Evolutionary conservation across 495 filamentous ascomycete species (phyloP).

Genomic region (Trichoderma parareesei): DNA sequence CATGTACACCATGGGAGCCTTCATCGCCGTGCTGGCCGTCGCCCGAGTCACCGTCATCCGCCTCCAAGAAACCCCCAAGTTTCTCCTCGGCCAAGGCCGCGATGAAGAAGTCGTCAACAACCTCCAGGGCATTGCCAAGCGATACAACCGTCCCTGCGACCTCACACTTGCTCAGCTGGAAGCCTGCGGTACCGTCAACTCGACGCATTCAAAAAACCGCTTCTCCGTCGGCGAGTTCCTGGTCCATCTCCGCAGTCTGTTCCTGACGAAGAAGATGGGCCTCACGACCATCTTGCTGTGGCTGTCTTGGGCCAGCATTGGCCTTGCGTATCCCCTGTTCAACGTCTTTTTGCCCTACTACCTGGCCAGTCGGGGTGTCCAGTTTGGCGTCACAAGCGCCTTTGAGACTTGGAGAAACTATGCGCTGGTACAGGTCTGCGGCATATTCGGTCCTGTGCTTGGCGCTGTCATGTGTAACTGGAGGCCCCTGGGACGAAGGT

Average conservation of each 20-base stretch:
- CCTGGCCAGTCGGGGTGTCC: slow-evolving; percentile 43
- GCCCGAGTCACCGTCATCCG: slow-evolving; percentile 74
- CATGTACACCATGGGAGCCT: slow-evolving; percentile 58
- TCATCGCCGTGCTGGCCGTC: slow-evolving; percentile 64
- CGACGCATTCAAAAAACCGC: slow-evolving; percentile 12
- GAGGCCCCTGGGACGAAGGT: slow-evolving; percentile 61
- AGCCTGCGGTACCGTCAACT: slow-evolving; percentile 38
- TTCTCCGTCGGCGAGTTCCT: slow-evolving; percentile 37
- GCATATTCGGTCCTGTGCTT: slow-evolving; percentile 65
- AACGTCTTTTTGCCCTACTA: slow-evolving; percentile 80
- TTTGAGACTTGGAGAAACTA: slow-evolving; percentile 59
- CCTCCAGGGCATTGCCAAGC: slow-evolving; percentile 63
- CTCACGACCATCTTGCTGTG: slow-evolving; percentile 44
- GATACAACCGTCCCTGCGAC: slow-evolving; percentile 56
- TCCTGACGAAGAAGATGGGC: slow-evolving; percentile 39
- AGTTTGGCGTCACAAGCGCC: slow-evolving; percentile 17
- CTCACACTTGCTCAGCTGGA: slow-evolving; percentile 49
- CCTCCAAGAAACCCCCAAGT: slow-evolving; percentile 79
- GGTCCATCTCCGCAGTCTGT: slow-evolving; percentile 41
- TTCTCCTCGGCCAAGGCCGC: slow-evolving; percentile 58
- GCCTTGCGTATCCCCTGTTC: slow-evolving; percentile 64
- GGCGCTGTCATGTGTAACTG: slow-evolving; percentile 61
- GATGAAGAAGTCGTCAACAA: slow-evolving; percentile 68
- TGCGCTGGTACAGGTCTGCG: slow-evolving; percentile 62
- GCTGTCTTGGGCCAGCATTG: slow-evolving; percentile 49